These are phyloP conservation scores for Syncephalastrum sp. DNA, from an alignment of 371 early-diverging fungal species.

Conservation along the genomic window DNA sequence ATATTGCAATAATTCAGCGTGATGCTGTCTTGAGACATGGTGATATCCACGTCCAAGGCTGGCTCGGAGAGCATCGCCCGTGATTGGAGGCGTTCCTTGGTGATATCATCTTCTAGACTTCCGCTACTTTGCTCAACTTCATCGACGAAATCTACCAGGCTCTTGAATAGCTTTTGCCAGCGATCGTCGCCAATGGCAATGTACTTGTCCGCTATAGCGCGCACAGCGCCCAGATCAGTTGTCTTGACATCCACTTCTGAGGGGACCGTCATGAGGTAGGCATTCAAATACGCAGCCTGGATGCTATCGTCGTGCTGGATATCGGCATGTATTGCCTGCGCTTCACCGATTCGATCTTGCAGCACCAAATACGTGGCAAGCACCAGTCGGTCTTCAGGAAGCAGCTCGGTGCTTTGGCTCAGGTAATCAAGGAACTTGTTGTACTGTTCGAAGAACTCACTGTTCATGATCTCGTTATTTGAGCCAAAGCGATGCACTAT, in stretches of 20 bases:
- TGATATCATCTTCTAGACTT: constrained; percentile 5
- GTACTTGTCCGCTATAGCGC: constrained; percentile 37
- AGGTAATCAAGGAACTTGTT: constrained; percentile 40
- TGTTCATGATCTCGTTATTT: constrained; percentile 35
- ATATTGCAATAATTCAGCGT: constrained; percentile 36
- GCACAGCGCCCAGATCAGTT: constrained; percentile 35
- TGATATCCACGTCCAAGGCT: constrained; percentile 27
- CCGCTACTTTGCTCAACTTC: constrained; percentile 32
- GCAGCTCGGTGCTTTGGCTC: constrained; percentile 25
- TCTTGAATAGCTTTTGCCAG: constrained; percentile 50
- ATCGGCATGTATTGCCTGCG: constrained; percentile 14
- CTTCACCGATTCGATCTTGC: constrained; percentile 59
- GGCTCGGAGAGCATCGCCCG: constrained; percentile 24
- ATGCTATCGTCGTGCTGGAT: constrained; percentile 9
- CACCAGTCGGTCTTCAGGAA: constrained; percentile 34
- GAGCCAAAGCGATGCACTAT: constrained; percentile 16
- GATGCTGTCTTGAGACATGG: constrained; percentile 11
- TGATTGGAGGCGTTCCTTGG: constrained; percentile 5
- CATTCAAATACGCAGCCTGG: constrained; percentile 54
- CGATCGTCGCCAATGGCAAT: constrained; percentile 33
- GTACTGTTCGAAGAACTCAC: constrained; percentile 44
- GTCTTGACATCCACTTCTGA: constrained; percentile 2
- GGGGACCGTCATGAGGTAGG: constrained; percentile 45
- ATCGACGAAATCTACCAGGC: constrained; percentile 41
- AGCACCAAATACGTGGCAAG: constrained; percentile 46